phyloP scores from a whole-genome alignment of 2,329 filamentous ascomycete genomes.

The Sphaerulina musiva region DNA sequence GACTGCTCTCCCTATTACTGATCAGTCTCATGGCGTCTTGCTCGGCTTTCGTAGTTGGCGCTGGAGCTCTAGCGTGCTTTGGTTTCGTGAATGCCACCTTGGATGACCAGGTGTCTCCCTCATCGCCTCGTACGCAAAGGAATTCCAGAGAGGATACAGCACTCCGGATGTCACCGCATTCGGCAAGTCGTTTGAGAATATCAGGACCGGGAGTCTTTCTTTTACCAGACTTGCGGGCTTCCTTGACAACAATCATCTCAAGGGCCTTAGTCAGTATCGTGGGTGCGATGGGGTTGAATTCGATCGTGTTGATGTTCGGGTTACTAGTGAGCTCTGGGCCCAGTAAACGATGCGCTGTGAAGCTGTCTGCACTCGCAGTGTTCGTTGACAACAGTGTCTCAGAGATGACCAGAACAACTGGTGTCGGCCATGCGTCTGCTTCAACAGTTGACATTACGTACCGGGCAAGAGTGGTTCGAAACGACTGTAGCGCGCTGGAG shows the following conservation, averaged over 20 bases:
- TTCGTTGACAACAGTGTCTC: conserved; percentile 83
- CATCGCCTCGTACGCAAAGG: conserved; percentile 74
- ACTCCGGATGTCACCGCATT: conserved; percentile 85
- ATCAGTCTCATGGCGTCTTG: conserved; percentile 72
- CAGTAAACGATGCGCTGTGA: conserved; percentile 83
- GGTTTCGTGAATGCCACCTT: conserved; percentile 64
- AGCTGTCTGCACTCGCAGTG: conserved; percentile 78
- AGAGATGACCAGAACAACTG: conserved; percentile 83
- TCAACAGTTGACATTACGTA: conserved; percentile 56
- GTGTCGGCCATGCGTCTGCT: conserved; percentile 34
- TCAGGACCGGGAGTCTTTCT: conserved; percentile 68
- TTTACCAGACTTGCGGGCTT: conserved; percentile 70
- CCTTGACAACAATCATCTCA: conserved; percentile 74
- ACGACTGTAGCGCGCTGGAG: conserved; percentile 41
- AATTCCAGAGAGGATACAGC: conserved; percentile 92
- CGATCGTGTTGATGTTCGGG: conserved; percentile 69
- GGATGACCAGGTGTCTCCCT: conserved; percentile 66
- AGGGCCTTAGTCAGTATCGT: conserved; percentile 80
- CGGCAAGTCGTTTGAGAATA: conserved; percentile 71
- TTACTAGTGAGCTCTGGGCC: conserved; percentile 81
- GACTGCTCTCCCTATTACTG: conserved; percentile 76
- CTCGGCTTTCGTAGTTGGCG: conserved; percentile 67
- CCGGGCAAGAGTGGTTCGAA: conserved; percentile 67
- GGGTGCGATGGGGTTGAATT: conserved; percentile 88
- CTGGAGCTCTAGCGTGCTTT: conserved; percentile 55